Evolutionary conservation across 352 stramenopile genomes (phyloP), one percentile per base, ranked within the genome.

Genomic region (Pilasporangium apinafurcum): DNA sequence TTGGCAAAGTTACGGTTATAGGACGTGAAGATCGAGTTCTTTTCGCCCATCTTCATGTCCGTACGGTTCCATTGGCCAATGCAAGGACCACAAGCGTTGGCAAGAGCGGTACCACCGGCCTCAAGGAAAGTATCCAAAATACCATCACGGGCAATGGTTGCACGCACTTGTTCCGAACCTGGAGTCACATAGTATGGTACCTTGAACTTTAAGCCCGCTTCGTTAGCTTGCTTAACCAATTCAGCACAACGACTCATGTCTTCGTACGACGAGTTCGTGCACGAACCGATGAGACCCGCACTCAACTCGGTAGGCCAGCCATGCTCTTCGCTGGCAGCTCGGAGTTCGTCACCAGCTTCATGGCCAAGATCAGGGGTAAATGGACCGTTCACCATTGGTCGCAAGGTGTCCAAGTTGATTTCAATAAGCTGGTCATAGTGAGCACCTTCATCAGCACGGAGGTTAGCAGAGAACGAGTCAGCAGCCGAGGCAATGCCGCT

Each of bases 1-100:
- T 96, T 96, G 49, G 86, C 86, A 37, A 97, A 97, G 79, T 97
- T 97, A 62, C 89, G 72, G 84, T 97, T 97, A 74, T 96, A 97
- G 44, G 89, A 97, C 39, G 86, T 96, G 56, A 97, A 86, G 62
- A 97, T 97, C 44, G 86, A 95, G 79, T 97, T 97, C 63, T 92
- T 92, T 57, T 78, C 68, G 56, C 85, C 86, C 68, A 78, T 74
- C 30, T 84, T 62, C 53, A 93, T 68, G 53, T 96, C 86, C 5
- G 60, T 79, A 56, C 89, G 84, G 71, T 97, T 96, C 89, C 89
- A 97, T 82, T 96, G 86, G 18, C 89, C 89, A 83, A 97, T 97
- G 74, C 89, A 97, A 25, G 89, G 89, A 27, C 89, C 89, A 48
- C 89, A 97, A 37, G 89, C 89, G 67, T 97, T 97, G 41, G 89